Evolutionary conservation across 257 asterid species (phyloP).

Genomic region (Jacaranda mimosifolia): DNA sequence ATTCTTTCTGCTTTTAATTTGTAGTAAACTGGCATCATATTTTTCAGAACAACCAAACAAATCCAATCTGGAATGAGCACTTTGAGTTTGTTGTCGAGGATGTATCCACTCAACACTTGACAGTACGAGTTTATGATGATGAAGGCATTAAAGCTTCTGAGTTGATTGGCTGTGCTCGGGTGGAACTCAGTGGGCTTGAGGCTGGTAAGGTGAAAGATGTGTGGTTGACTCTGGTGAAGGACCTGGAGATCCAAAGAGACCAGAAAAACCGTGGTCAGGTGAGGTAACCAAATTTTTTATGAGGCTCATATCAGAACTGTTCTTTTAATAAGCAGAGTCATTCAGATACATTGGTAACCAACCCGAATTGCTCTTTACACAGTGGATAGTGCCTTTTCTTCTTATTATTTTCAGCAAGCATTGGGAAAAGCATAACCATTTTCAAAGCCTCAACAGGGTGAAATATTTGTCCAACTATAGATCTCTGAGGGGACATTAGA

Average conservation of each 20-base stretch:
- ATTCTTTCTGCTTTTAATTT: not conserved
- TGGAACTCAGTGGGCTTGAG: slow-evolving; percentile 63
- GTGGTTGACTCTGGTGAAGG: slow-evolving; percentile 89
- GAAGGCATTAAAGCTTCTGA: slow-evolving; percentile 92
- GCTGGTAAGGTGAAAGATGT: slow-evolving; percentile 91
- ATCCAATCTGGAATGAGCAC: slow-evolving; percentile 96
- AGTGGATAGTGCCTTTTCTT: too few species aligned
- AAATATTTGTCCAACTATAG: too few species aligned
- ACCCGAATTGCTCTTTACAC: not conserved
- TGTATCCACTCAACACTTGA: slow-evolving; percentile 80
- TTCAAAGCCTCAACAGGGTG: too few species aligned
- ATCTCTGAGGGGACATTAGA: too few species aligned
- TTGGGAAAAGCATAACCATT: too few species aligned
- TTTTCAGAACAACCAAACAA: slow-evolving; percentile 66
- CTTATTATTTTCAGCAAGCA: too few species aligned
- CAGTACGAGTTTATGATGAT: slow-evolving; percentile 75
- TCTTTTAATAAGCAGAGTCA: not conserved
- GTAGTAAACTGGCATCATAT: not conserved
- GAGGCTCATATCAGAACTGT: not conserved
- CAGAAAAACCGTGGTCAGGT: slow-evolving; percentile 88
- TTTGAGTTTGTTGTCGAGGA: slow-evolving; percentile 90
- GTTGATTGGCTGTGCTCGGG: slow-evolving; percentile 78
- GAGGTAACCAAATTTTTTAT: slow-evolving; percentile 27
- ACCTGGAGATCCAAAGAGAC: slow-evolving; percentile 77
- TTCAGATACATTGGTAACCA: not conserved